phyloP scores from a whole-genome alignment of 306 rosid species.

The Cajanus cajan region DNA sequence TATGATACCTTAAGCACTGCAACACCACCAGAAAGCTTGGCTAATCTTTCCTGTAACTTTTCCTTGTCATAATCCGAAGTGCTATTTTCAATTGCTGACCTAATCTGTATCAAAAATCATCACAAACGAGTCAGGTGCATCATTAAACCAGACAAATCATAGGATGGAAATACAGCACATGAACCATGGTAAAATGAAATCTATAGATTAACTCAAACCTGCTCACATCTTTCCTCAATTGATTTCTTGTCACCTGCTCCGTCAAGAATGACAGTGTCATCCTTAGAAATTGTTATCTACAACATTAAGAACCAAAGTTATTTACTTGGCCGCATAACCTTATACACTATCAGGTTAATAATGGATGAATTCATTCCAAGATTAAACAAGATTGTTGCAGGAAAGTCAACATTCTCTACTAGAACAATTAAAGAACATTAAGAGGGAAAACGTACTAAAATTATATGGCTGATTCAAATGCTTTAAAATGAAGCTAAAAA shows the following conservation, averaged over 20 bases:
- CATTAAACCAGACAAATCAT: neutral
- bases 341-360: neutral
- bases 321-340: neutral
- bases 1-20: slow-evolving; percentile 80
- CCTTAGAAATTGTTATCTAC: slow-evolving; percentile 90
- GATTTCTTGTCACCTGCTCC: slow-evolving; percentile 91
- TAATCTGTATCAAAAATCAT: slow-evolving; percentile 52
- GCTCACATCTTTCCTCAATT: slow-evolving; percentile 95
- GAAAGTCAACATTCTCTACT: neutral
- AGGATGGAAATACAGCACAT: neutral
- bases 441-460: neutral
- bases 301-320: slow-evolving; percentile 12
- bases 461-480: neutral
- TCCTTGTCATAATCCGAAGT: slow-evolving; percentile 95
- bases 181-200: slow-evolving; percentile 3
- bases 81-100: slow-evolving; percentile 75
- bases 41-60: slow-evolving; percentile 89
- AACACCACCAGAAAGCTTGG: slow-evolving; percentile 96
- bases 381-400: neutral
- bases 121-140: neutral
- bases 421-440: neutral
- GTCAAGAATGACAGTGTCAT: slow-evolving; percentile 93
- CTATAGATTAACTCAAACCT: slow-evolving; percentile 48
- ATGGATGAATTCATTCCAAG: neutral
- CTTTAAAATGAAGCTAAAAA: slow-evolving; percentile 2